A percentile compares a stretch with the other conserved stretches of the same genome.
phyloP scores from a whole-genome alignment of 2,329 filamentous ascomycete genomes.

The Microascus cirrosus region DNA sequence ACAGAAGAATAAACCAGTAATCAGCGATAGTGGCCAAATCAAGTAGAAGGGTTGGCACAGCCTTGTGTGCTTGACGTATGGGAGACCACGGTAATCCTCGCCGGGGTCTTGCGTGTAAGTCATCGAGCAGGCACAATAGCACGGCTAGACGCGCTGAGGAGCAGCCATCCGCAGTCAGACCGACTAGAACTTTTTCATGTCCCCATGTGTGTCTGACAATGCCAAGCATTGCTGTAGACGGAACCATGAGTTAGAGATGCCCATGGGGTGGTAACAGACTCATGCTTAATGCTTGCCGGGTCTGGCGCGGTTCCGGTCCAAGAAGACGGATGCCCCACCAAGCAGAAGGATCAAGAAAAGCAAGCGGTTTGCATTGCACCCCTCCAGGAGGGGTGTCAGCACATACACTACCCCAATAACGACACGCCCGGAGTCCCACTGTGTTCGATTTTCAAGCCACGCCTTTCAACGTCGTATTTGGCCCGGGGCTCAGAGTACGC shows the following conservation, averaged over 20 bases:
- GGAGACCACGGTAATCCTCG: background rate
- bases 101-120: conserved; percentile 1
- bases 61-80: background rate
- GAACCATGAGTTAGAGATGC: background rate
- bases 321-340: background rate
- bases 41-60: background rate
- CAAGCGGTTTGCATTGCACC: background rate
- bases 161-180: conserved; percentile 2
- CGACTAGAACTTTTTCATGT: background rate
- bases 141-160: background rate
- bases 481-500: background rate
- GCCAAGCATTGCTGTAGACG: background rate
- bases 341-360: background rate
- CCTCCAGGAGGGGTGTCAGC: background rate
- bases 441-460: background rate
- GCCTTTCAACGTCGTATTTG: background rate
- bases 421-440: background rate
- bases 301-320: background rate
- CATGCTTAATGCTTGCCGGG: background rate
- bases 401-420: background rate
- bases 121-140: background rate
- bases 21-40: background rate
- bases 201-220: background rate
- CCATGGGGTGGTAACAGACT: conserved; percentile 1
- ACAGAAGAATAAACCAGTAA: background rate